phyloP scores from a whole-genome alignment of 1,139 yeast species.

The Pichia sp. region DNA sequence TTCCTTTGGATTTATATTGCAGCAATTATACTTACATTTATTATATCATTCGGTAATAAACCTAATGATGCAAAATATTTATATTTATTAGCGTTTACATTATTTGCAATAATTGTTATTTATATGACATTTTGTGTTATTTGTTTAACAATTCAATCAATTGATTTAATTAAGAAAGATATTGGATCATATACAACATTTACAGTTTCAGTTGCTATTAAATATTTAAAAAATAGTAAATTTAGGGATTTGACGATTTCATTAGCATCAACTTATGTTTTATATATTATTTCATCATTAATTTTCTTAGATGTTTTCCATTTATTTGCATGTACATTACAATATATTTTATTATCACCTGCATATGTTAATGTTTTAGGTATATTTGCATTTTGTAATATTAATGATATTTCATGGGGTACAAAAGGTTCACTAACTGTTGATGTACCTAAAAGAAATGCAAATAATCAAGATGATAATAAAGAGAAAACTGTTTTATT shows the following conservation, averaged over 20 bases:
- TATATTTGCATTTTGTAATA: constrained; percentile 78
- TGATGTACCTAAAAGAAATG: constrained; percentile 18
- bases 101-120: constrained; percentile 88
- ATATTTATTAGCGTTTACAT: constrained; percentile 69
- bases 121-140: constrained; percentile 88
- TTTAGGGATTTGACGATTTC: constrained; percentile 87
- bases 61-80: constrained; percentile 86
- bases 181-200: constrained; percentile 33
- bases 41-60: constrained; percentile 86
- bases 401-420: constrained; percentile 87
- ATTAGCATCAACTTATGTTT: constrained; percentile 72
- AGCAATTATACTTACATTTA: constrained; percentile 82
- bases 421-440: constrained; percentile 58
- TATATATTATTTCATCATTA: constrained; percentile 71
- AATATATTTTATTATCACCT: constrained; percentile 67
- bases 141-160: constrained; percentile 67
- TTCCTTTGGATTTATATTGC: constrained; percentile 86
- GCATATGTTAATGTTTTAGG: constrained; percentile 71
- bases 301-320: constrained; percentile 74
- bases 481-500: constrained; percentile 18
- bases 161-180: constrained; percentile 34
- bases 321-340: constrained; percentile 63
- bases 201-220: constrained; percentile 36
- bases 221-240: constrained; percentile 52
- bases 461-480: constrained; percentile 10